Conservation (phyloP, 495 filamentous ascomycete genomes). For the Penicillium salamii region DNA sequence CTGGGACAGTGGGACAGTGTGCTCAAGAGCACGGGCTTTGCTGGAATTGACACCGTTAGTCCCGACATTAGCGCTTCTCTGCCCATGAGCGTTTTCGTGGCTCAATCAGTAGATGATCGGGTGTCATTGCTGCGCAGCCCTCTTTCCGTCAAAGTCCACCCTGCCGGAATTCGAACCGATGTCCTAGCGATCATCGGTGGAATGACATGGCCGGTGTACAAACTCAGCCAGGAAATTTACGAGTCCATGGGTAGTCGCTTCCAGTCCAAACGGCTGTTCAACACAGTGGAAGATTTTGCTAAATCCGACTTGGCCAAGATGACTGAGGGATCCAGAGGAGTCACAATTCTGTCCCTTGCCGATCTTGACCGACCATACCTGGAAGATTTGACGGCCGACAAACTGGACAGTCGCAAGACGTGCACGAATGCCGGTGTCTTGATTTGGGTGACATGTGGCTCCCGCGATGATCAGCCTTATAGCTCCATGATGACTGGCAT, state of each 20-base stretch:
- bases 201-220: no score
- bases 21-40: neutral
- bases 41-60: neutral
- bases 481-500: neutral
- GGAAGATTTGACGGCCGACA: neutral
- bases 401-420: neutral
- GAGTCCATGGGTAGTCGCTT: neutral
- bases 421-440: neutral
- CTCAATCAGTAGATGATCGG: slow-evolving; percentile 7
- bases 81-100: neutral
- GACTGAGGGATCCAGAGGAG: neutral
- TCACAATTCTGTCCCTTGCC: neutral
- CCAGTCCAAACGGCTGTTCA: neutral
- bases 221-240: no score
- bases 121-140: slow-evolving; percentile 5
- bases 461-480: neutral
- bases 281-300: neutral
- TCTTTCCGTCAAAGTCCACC: neutral
- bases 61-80: neutral
- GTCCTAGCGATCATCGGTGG: no score
- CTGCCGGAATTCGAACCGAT: no score
- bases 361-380: neutral
- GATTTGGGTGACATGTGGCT: neutral
- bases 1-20: neutral
- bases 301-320: neutral